A percentile compares a stretch with the other conserved stretches of the same genome.
These are phyloP conservation scores for Lepidium sativum DNA, from an alignment of 345 rosid species.

Conservation along the genomic window DNA sequence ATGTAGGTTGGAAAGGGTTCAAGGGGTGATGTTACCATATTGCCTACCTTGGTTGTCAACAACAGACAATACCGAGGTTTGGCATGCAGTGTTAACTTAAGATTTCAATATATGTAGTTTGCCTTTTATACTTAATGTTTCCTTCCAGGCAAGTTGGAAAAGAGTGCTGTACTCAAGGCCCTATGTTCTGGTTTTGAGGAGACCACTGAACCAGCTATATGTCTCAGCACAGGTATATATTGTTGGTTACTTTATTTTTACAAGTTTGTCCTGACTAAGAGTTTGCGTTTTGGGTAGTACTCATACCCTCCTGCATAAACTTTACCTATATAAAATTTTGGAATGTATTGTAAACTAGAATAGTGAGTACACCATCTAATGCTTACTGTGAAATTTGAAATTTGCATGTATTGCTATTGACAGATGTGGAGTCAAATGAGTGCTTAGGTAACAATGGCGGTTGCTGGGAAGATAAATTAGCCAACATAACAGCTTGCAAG, in stretches of 20 bases:
- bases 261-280: background rate
- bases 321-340: background rate
- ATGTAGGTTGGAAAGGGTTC: conserved; percentile 92
- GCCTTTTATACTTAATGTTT: conserved; percentile 5
- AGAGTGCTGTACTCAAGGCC: conserved; percentile 86
- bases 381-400: background rate
- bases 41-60: conserved; percentile 97
- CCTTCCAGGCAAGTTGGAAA: conserved; percentile 74
- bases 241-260: background rate
- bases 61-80: conserved; percentile 90
- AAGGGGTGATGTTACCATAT: conserved; percentile 96
- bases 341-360: background rate
- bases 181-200: conserved; percentile 95
- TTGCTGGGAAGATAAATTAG: conserved; percentile 81
- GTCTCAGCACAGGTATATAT: conserved; percentile 59
- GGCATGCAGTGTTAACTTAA: background rate
- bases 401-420: conserved; percentile 6
- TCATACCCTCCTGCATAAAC: background rate
- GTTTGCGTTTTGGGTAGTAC: background rate
- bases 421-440: conserved; percentile 95
- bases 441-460: conserved; percentile 92
- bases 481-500: conserved; percentile 94
- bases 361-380: background rate
- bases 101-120: background rate
- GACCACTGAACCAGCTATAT: conserved; percentile 88